These are phyloP conservation scores for Cladosporium sp. DNA, from an alignment of 2,329 filamentous ascomycete species.

Conservation along the genomic window DNA sequence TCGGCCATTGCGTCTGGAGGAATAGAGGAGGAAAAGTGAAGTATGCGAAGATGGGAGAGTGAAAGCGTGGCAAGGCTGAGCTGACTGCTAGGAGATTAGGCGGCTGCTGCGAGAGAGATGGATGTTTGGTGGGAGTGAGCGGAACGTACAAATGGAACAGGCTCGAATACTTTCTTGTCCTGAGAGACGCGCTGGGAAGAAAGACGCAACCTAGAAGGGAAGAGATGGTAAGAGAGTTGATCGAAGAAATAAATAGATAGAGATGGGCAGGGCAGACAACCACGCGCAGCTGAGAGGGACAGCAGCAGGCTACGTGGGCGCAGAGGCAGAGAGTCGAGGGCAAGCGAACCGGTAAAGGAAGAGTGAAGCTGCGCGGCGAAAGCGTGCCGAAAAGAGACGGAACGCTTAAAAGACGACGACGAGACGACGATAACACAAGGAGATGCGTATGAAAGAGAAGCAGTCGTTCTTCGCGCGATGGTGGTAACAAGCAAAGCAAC, in stretches of 20 bases:
- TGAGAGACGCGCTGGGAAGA: conserved; percentile 4
- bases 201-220: conserved; percentile 10
- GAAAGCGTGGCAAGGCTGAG: conserved; percentile 16
- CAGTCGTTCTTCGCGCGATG: conserved; percentile 1
- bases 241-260: background rate
- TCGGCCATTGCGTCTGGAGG: conserved; percentile 11
- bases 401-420: conserved; percentile 7
- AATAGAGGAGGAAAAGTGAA: conserved; percentile 12
- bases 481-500: background rate
- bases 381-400: background rate
- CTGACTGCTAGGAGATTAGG: conserved; percentile 17
- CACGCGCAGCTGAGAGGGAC: background rate
- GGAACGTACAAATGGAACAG: conserved; percentile 14
- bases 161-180: conserved; percentile 10
- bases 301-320: conserved; percentile 1
- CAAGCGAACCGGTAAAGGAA: conserved; percentile 17
- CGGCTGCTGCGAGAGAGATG: conserved; percentile 3
- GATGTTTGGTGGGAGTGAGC: background rate
- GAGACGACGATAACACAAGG: conserved; percentile 15
- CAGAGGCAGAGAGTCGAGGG: conserved; percentile 2
- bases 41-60: conserved; percentile 11
- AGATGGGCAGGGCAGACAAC: background rate
- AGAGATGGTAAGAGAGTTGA: conserved; percentile 2
- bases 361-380: background rate
- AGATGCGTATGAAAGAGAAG: conserved; percentile 17